Evolutionary conservation across 371 early-diverging fungal species (phyloP).

Genomic region (Quaeritorhiza haematococci): DNA sequence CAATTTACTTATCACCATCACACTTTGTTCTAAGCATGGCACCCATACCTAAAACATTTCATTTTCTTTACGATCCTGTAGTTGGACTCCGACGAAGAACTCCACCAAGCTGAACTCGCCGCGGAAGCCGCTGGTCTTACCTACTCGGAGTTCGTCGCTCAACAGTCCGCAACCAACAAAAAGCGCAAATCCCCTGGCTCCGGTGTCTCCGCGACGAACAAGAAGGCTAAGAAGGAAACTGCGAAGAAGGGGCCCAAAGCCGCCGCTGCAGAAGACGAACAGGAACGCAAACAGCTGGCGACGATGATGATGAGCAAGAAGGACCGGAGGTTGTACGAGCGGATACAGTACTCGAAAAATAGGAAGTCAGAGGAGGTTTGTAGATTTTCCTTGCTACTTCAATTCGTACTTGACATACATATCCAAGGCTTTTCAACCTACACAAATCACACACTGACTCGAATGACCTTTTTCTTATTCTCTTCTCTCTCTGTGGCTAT

Average conservation of each 20-base stretch:
- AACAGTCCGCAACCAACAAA: slow-evolving; percentile 24
- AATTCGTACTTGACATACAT: background rate
- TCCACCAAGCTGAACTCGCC: slow-evolving; percentile 60
- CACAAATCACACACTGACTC: too few species aligned
- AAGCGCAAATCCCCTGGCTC: slow-evolving; percentile 28
- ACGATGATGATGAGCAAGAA: slow-evolving; percentile 92
- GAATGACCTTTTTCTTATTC: too few species aligned
- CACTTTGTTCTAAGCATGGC: background rate
- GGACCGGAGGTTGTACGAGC: slow-evolving; percentile 77
- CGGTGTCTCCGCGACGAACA: slow-evolving; percentile 2
- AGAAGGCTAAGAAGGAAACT: slow-evolving; percentile 39
- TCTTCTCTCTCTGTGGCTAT: too few species aligned
- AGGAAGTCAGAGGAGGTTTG: slow-evolving; percentile 55
- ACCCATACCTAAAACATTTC: too few species aligned
- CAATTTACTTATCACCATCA: background rate
- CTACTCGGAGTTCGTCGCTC: slow-evolving; percentile 63
- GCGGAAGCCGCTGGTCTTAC: slow-evolving; percentile 74
- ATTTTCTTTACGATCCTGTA: too few species aligned
- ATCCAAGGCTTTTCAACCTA: too few species aligned
- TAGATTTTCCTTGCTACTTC: background rate
- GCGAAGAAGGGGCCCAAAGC: background rate
- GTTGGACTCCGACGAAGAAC: slow-evolving; percentile 35
- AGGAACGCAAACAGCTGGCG: slow-evolving; percentile 79
- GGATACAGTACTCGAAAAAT: slow-evolving; percentile 67
- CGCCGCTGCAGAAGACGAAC: slow-evolving; percentile 27